These are phyloP conservation scores for Tetrahymena elliotti DNA, from an alignment of 73 alveolate genomes.

Conservation along the genomic window DNA sequence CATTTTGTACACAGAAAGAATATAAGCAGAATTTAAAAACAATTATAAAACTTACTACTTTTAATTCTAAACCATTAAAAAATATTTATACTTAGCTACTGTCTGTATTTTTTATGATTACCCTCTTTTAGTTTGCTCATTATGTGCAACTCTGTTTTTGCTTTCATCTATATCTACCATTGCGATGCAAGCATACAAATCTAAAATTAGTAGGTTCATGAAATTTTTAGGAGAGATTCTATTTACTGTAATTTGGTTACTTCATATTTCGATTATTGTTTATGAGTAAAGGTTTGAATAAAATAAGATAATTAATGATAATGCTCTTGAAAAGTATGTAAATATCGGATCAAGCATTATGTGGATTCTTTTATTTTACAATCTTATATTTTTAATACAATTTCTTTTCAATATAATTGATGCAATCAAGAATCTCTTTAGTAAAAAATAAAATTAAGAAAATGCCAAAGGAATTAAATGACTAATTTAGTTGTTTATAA, in stretches of 20 bases:
- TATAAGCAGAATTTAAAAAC: not conserved
- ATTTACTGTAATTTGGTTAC: not conserved
- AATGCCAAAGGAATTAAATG: too few species aligned
- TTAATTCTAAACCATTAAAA: not conserved
- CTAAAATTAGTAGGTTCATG: not conserved
- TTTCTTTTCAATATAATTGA: too few species aligned
- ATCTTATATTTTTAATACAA: too few species aligned
- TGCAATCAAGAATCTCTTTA: too few species aligned
- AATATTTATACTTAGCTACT: too few species aligned
- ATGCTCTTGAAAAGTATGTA: not conserved
- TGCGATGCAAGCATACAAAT: not conserved
- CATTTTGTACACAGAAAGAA: not conserved
- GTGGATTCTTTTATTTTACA: not conserved
- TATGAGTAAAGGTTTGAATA: not conserved
- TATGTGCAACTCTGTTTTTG: not conserved
- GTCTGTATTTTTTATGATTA: not conserved
- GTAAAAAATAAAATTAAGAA: too few species aligned
- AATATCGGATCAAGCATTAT: not conserved
- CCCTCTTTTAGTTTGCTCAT: not conserved
- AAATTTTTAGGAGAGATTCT: not conserved
- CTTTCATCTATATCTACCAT: not conserved
- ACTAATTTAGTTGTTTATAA: too few species aligned
- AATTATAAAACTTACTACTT: too few species aligned
- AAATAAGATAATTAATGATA: not conserved
- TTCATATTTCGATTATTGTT: not conserved